Base-by-base conservation (phyloP, 1,284 basidiomycete genomes). In the Earliella scabrosa region DNA sequence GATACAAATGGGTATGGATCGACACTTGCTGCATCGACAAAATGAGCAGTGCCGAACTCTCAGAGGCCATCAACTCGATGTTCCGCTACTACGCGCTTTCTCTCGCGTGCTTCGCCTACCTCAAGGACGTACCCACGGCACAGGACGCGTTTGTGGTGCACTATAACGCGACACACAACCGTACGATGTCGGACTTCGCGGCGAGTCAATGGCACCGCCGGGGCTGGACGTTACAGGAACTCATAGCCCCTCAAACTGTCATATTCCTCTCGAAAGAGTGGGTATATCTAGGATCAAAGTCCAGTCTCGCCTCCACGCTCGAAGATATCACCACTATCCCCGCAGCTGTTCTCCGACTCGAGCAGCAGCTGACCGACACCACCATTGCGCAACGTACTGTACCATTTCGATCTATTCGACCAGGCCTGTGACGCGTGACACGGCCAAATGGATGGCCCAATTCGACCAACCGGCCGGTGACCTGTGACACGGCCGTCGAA, bases 21-120 rank as follows among this genome's bases (percentile, higher is more conserved):
- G 50, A 52, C 34, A 45, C 32, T 2, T 52, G 43, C 50, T 52
- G 50, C 50, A 52, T 52, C 35, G 50, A 52, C 50, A 52, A 52
- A 34, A 45, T 32, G 23, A 45, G 41, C 41, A 52, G 50, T 34
- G 32, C 50, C n/a, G 50, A 52, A 34, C 50, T 52, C 29, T 52
- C 50, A 13, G 50, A 52, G 41, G 50, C 50, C 4, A 44, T 52
- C 50, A 52, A 52, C 50, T 52, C 41, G 3, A 52, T 45, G 50
- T 52, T 32, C 34, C 41, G 41, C 32, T 52, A 44, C 31, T 52
- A 52, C 34, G 16, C 26, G 10, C 50, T 45, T 18, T 31, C 43
- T 8, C 32, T 36, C 16, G 50, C 45, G 9, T 52, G 50, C 34
- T 52, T 36, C 41, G 43, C 24, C 23, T 45, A 36, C 23, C 45